These are phyloP conservation scores for Mucor irregularis DNA, from an alignment of 371 early-diverging fungal species.

Conservation along the genomic window DNA sequence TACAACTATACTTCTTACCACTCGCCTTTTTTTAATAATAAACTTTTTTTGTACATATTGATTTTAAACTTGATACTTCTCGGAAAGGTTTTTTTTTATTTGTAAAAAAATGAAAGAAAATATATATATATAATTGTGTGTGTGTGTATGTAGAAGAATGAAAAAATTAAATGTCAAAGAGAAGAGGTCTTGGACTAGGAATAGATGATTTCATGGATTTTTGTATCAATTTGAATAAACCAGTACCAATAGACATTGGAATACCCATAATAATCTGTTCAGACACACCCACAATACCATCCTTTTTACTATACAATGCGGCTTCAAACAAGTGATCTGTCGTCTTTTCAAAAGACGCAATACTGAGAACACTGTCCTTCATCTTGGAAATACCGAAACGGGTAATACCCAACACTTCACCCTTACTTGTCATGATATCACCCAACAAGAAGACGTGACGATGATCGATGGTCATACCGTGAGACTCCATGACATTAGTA, in stretches of 20 bases:
- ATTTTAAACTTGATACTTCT: too few relatives aligned
- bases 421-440: conserved; percentile 99
- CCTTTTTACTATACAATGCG: conserved; percentile 90
- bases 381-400: conserved; percentile 99
- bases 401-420: conserved; percentile 98
- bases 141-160: neutral
- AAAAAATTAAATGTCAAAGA: conserved; percentile 57
- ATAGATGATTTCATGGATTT: conserved; percentile 57
- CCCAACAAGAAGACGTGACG: conserved; percentile 98
- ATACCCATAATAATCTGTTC: conserved; percentile 99
- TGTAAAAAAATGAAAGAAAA: neutral
- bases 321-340: conserved; percentile 99
- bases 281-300: conserved; percentile 94
- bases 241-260: conserved; percentile 98
- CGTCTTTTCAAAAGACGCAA: conserved; percentile 99
- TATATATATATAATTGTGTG: too few relatives aligned
- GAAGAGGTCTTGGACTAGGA: conserved; percentile 57
- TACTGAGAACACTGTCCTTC: conserved; percentile 99
- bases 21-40: too few relatives aligned
- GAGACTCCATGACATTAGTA: conserved; percentile 78
- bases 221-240: conserved; percentile 89
- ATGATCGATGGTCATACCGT: conserved; percentile 97
- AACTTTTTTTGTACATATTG: too few relatives aligned
- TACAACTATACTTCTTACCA: too few relatives aligned
- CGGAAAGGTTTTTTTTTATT: too few relatives aligned